These are phyloP conservation scores for Phytophthora niederhauseri DNA, from an alignment of 352 stramenopile species.

Conservation along the genomic window DNA sequence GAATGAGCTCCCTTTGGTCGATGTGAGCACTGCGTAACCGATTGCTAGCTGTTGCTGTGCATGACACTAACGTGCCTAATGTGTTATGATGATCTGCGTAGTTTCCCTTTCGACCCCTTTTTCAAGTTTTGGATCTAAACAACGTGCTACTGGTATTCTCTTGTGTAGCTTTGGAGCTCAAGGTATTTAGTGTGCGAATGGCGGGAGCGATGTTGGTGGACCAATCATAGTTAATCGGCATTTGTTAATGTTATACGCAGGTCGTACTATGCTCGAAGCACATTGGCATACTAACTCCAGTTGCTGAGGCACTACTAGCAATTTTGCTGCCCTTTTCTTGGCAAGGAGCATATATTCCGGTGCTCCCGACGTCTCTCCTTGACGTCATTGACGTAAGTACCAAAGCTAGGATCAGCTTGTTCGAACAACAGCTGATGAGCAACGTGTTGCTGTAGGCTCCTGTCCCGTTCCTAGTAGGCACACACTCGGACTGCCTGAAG, in stretches of 20 bases:
- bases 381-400: conserved; percentile 93
- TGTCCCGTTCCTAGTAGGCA: conserved; percentile 94
- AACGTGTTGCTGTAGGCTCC: conserved; percentile 63
- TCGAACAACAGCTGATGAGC: neutral
- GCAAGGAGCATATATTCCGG: conserved; percentile 95
- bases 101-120: conserved; percentile 95
- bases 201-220: neutral
- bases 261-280: conserved; percentile 94
- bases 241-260: conserved; percentile 28
- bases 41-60: neutral
- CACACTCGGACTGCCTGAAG: conserved; percentile 85
- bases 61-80: neutral
- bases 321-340: conserved; percentile 95
- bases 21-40: conserved; percentile 52
- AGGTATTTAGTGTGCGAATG: conserved; percentile 43
- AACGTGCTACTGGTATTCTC: conserved; percentile 93
- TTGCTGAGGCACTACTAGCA: conserved; percentile 91
- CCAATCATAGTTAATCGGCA: neutral
- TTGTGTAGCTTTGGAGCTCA: conserved; percentile 90
- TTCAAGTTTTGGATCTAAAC: conserved; percentile 91
- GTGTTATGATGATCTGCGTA: conserved; percentile 17
- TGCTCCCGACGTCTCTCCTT: conserved; percentile 92
- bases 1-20: conserved; percentile 93
- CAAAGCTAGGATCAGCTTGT: neutral
- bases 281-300: conserved; percentile 89